These are phyloP conservation scores for Lichtheimia corymbifera DNA, from an alignment of 371 early-diverging fungal species.

Conservation along the genomic window DNA sequence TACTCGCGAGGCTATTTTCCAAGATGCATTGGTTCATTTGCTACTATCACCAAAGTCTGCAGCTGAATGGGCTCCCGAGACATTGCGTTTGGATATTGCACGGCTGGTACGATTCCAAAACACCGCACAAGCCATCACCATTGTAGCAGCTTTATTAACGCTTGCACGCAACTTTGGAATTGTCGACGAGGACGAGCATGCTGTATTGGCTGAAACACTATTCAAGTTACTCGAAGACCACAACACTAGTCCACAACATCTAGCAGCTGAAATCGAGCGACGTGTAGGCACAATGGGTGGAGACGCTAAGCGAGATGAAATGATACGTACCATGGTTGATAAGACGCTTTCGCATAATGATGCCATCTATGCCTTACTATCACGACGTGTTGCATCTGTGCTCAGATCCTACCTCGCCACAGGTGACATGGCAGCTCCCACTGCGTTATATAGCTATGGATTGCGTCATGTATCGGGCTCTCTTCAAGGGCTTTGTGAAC, in stretches of 20 bases:
- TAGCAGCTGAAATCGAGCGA: slow-evolving; percentile 40
- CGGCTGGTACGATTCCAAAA: slow-evolving; percentile 65
- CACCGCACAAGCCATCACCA: slow-evolving; percentile 62
- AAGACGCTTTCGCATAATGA: slow-evolving; percentile 71
- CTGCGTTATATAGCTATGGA: slow-evolving; percentile 55
- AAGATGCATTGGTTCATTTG: too few relatives aligned
- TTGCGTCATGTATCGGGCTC: slow-evolving; percentile 56
- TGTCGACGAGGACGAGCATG: slow-evolving; percentile 1
- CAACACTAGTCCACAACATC: slow-evolving; percentile 48
- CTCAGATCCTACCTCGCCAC: slow-evolving; percentile 51
- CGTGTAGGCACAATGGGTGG: neutral
- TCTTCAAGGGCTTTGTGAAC: slow-evolving; percentile 47
- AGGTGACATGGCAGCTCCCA: slow-evolving; percentile 41
- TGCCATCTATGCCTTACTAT: slow-evolving; percentile 64
- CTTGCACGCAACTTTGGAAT: slow-evolving; percentile 59
- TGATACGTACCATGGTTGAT: slow-evolving; percentile 64
- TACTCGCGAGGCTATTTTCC: too few relatives aligned
- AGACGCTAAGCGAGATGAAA: neutral
- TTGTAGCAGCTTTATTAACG: slow-evolving; percentile 70
- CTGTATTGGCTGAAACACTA: slow-evolving; percentile 47
- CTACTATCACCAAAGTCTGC: too few relatives aligned
- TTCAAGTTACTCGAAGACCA: slow-evolving; percentile 54
- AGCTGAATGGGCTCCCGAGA: slow-evolving; percentile 54
- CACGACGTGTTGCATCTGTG: slow-evolving; percentile 57
- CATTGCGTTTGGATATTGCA: slow-evolving; percentile 60